phyloP scores from a whole-genome alignment of 1,139 yeast genomes.

The Trichomonascaceae sp. region DNA sequence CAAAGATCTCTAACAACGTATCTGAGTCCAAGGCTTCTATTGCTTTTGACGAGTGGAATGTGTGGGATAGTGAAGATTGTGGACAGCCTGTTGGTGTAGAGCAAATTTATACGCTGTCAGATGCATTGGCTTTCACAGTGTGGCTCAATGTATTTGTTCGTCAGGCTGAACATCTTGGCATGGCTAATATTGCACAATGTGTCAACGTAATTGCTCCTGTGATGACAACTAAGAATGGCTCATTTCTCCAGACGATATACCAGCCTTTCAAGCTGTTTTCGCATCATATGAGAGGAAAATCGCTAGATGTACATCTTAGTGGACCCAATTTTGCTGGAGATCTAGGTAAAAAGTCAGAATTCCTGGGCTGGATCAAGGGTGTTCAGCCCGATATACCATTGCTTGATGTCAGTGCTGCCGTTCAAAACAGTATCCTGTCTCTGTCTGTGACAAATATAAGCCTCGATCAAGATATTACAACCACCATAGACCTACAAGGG shows the following conservation, averaged over 20 bases:
- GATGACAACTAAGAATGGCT: conserved; percentile 27
- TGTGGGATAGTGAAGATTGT: conserved; percentile 31
- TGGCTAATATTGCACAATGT: conserved; percentile 35
- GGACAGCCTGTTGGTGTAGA: conserved; percentile 28
- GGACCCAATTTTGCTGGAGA: conserved; percentile 28
- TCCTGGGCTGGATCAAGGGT: conserved; percentile 21
- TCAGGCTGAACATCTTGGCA: conserved; percentile 30
- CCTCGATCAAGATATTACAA: conserved; percentile 23
- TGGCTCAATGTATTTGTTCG: conserved; percentile 35
- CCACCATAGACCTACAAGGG: conserved; percentile 22
- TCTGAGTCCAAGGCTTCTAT: conserved; percentile 25
- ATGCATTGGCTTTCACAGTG: conserved; percentile 33
- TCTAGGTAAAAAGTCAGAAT: conserved; percentile 22
- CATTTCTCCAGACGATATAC: conserved; percentile 32
- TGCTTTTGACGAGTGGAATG: conserved; percentile 37
- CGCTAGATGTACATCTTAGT: conserved; percentile 30
- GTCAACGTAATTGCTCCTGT: conserved; percentile 37
- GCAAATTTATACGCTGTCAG: conserved; percentile 31
- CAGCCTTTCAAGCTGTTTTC: conserved; percentile 30
- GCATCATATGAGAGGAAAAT: conserved; percentile 32
- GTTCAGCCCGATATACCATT: conserved; percentile 21
- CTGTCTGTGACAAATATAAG: conserved; percentile 32
- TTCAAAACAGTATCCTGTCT: conserved; percentile 19
- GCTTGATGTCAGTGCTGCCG: conserved; percentile 26
- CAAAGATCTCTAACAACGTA: conserved; percentile 20